These are phyloP conservation scores for Lathyrus aphaca DNA, from an alignment of 306 rosid genomes.

Conservation along the genomic window DNA sequence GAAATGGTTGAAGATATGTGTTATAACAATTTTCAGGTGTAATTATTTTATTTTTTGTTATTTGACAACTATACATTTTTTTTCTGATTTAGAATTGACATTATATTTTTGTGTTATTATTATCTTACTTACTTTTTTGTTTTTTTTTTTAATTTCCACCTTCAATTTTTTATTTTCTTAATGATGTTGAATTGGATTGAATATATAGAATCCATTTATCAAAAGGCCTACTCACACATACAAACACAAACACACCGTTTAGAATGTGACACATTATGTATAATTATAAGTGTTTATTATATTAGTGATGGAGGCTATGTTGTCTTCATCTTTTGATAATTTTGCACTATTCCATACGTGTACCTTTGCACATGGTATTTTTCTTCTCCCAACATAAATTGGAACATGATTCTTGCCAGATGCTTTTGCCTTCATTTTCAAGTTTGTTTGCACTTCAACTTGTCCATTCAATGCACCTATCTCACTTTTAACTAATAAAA, in stretches of 20 bases:
- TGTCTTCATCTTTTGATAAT: constrained; percentile 37
- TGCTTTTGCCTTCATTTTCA: constrained; percentile 58
- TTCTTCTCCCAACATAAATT: constrained; percentile 41
- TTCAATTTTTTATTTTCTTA: too few species aligned
- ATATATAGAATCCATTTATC: too few species aligned
- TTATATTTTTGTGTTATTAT: too few species aligned
- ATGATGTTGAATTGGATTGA: too few species aligned
- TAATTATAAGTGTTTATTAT: constrained; percentile 4
- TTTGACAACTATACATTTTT: too few species aligned
- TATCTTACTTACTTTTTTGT: too few species aligned
- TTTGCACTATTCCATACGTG: constrained; percentile 39
- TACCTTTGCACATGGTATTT: constrained; percentile 53
- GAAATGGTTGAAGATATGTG: too few species aligned
- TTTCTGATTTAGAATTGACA: too few species aligned
- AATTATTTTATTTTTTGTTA: too few species aligned
- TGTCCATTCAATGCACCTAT: constrained; percentile 8
- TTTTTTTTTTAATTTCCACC: too few species aligned
- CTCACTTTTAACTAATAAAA: neutral
- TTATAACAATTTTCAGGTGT: too few species aligned
- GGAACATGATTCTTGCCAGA: constrained; percentile 44
- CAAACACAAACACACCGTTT: neutral
- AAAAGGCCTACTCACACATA: too few species aligned
- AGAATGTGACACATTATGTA: constrained; percentile 2
- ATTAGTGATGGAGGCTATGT: constrained; percentile 41
- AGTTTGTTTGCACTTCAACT: constrained; percentile 41